These are phyloP conservation scores for Dovyalis caffra DNA, from an alignment of 345 rosid genomes.

Conservation along the genomic window DNA sequence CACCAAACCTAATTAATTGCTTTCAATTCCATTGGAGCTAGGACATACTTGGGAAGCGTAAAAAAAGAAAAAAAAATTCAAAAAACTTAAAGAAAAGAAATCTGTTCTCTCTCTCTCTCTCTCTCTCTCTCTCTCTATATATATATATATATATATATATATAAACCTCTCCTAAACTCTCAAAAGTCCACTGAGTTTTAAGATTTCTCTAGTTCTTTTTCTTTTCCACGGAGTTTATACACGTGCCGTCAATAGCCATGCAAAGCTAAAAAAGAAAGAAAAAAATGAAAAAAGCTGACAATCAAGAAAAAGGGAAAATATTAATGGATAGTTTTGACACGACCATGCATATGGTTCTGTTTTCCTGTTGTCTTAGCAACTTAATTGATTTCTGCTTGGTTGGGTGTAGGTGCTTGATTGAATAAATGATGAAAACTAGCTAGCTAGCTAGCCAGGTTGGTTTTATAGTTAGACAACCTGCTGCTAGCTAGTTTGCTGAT, in stretches of 20 bases:
- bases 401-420: not conserved
- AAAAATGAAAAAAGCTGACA: conserved; percentile 16
- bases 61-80: not conserved
- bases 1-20: conserved; percentile 34
- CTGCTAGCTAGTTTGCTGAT: not conserved
- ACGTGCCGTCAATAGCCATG: not conserved
- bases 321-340: conserved; percentile 5
- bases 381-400: not conserved
- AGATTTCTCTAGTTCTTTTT: not conserved
- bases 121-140: too few relatives aligned
- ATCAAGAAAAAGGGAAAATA: not conserved
- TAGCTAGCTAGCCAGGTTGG: not conserved
- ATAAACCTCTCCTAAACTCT: not conserved
- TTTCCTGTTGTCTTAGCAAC: not conserved
- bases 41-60: not conserved
- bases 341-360: not conserved
- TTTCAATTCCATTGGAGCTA: conserved; percentile 11
- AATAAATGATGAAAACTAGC: not conserved
- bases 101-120: too few relatives aligned
- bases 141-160: not conserved
- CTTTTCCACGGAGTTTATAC: not conserved
- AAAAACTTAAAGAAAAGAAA: not conserved
- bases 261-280: not conserved
- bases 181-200: not conserved
- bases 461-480: not conserved